Conservation (phyloP, 495 filamentous ascomycete species). For the Chaetomium tenue region DNA sequence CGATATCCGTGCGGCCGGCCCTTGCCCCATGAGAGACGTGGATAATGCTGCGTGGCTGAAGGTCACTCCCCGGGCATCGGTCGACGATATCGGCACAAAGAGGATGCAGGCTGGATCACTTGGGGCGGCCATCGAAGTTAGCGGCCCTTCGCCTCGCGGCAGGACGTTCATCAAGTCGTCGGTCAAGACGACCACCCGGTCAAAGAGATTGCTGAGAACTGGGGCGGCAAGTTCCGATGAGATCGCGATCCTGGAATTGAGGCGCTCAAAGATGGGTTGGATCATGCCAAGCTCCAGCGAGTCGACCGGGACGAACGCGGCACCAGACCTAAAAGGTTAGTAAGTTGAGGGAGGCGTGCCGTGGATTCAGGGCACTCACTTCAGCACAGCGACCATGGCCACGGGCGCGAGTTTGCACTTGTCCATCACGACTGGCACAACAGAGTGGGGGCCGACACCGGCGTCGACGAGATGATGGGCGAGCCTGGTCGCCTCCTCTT, state of each 20-base stretch:
- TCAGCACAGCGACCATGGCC: conserved; percentile 48
- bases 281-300: conserved; percentile 42
- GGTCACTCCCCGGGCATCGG: conserved; percentile 39
- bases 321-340: conserved; percentile 37
- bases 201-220: conserved; percentile 39
- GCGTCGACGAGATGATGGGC: conserved; percentile 44
- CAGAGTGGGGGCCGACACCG: conserved; percentile 43
- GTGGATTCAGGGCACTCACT: conserved; percentile 33
- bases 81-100: conserved; percentile 37
- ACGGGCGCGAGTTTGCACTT: conserved; percentile 48
- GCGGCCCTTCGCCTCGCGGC: conserved; percentile 31
- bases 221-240: conserved; percentile 40
- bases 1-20: conserved; percentile 48
- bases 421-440: conserved; percentile 48
- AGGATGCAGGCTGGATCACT: conserved; percentile 47
- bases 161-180: conserved; percentile 32
- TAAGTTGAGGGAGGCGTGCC: conserved; percentile 1
- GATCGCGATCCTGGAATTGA: conserved; percentile 42
- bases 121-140: conserved; percentile 40
- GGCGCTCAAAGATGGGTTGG: conserved; percentile 42
- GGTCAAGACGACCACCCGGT: conserved; percentile 39
- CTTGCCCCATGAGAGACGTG: conserved; percentile 48
- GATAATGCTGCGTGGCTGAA: conserved; percentile 49
- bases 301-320: conserved; percentile 46
- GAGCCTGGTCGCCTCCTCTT: conserved; percentile 39